phyloP scores from a whole-genome alignment of 176 grass and related monocot species.

The Sorghum bicolor region Sorghum_bicolor_NCBIv3 NC_012879.2:9054501-9055000 shows the following conservation, averaged over 20 bases:
- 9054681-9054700: neutral
- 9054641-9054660: neutral
- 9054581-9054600: neutral
- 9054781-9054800: neutral
- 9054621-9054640: neutral
- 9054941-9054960: neutral
- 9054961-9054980: neutral
- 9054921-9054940: neutral
- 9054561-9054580: neutral
- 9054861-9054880: neutral
- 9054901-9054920: neutral
- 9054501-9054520: neutral
- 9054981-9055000: conserved; percentile 55
- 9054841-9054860: neutral
- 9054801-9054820: neutral
- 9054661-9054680: neutral
- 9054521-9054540: neutral
- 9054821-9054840: neutral
- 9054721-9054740: neutral
- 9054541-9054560: neutral
- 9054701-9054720: neutral
- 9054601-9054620: neutral
- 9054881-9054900: neutral
- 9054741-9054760: neutral
- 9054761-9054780: neutral